Evolutionary conservation across 345 rosid genomes (phyloP).

Genomic region (Linum tenue): DNA sequence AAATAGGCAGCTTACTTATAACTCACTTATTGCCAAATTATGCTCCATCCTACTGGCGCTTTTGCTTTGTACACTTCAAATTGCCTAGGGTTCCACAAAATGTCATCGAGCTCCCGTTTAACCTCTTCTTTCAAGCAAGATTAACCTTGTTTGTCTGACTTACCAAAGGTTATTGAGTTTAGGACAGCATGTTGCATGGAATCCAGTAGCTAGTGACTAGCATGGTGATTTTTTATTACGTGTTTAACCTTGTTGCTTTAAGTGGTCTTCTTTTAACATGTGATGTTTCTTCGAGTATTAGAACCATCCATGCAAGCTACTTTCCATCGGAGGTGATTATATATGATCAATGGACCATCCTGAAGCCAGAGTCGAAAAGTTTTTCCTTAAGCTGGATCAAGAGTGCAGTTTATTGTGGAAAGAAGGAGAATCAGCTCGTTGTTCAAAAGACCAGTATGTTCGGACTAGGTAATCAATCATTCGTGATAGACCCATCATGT

Average conservation of each 20-base stretch:
- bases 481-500: neutral
- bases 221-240: neutral
- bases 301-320: constrained; percentile 36
- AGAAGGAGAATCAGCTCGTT: constrained; percentile 61
- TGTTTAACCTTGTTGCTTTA: neutral
- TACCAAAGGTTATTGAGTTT: too few species aligned
- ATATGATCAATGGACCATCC: constrained; percentile 58
- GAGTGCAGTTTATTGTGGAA: constrained; percentile 60
- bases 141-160: too few species aligned
- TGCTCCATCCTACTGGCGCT: neutral
- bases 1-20: neutral
- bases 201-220: too few species aligned
- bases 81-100: neutral
- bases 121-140: too few species aligned
- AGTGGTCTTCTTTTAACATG: neutral
- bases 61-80: too few species aligned
- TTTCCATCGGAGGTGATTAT: constrained; percentile 69
- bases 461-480: constrained; percentile 56
- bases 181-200: too few species aligned
- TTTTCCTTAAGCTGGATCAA: constrained; percentile 67
- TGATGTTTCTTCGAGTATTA: constrained; percentile 20
- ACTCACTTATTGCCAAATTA: too few species aligned
- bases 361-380: constrained; percentile 54
- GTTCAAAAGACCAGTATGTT: constrained; percentile 84
- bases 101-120: too few species aligned